A percentile compares a stretch with the other conserved stretches of the same genome.
Conservation (phyloP, 139 green algal species). For the Volvox reticuliferus region DNA sequence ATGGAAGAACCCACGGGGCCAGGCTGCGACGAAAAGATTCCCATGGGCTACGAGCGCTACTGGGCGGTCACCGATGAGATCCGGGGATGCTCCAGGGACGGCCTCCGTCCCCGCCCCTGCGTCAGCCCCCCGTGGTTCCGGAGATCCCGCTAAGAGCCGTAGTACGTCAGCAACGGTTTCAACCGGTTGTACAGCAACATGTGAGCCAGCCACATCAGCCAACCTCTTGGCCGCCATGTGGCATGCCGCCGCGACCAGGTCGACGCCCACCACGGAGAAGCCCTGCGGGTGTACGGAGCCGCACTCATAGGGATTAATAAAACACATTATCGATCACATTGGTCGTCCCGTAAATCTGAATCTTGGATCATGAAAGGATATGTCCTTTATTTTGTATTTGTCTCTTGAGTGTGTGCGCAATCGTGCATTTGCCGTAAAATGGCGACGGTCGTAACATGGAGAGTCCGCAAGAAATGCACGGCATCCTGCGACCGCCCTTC, state of each 20-base stretch:
- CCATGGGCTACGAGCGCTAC: not conserved
- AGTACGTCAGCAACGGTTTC: not conserved
- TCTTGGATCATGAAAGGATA: too few relatives aligned
- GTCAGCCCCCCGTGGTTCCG: not conserved
- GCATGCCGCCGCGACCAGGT: constrained; percentile 11
- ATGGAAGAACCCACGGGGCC: not conserved
- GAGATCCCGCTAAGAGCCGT: not conserved
- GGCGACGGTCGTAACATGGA: too few relatives aligned
- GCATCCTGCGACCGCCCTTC: not conserved
- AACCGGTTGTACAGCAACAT: not conserved
- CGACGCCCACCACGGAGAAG: constrained; percentile 10
- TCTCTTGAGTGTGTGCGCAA: too few relatives aligned
- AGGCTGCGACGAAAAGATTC: not conserved
- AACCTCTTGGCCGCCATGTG: not conserved
- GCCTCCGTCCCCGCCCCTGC: not conserved
- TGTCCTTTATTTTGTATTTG: too few relatives aligned
- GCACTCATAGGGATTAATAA: too few relatives aligned
- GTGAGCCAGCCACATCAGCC: not conserved
- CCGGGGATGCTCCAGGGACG: too few relatives aligned
- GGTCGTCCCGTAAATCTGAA: too few relatives aligned
- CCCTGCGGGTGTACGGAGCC: not conserved
- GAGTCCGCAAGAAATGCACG: too few relatives aligned
- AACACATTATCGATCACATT: too few relatives aligned
- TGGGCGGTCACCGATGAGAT: not conserved
- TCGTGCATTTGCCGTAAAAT: too few relatives aligned